Evolutionary conservation across 2,329 filamentous ascomycete species (phyloP).

Genomic region (Hysterium pulicare): DNA sequence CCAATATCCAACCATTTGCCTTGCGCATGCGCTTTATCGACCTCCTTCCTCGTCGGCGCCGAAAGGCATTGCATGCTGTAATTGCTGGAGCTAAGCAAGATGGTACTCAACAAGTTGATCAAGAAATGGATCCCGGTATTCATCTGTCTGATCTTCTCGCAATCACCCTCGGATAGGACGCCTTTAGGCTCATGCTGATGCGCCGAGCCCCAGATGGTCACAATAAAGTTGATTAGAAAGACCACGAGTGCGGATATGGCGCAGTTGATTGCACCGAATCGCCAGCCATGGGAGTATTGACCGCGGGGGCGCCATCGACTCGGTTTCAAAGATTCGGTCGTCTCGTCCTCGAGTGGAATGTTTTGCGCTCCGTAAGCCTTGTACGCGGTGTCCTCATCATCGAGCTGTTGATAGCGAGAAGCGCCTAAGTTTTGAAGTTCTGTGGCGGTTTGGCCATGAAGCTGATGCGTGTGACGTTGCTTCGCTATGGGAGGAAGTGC

Average conservation of each 20-base stretch:
- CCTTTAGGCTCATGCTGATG: constrained; percentile 1
- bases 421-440: not conserved
- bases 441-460: too few relatives aligned
- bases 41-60: constrained; percentile 49
- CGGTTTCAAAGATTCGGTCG: too few relatives aligned
- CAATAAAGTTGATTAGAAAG: constrained; percentile 13
- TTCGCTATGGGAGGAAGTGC: too few relatives aligned
- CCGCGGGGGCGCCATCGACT: too few relatives aligned
- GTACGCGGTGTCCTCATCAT: not conserved
- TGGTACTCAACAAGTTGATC: constrained; percentile 48
- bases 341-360: too few relatives aligned
- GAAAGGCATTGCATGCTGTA: constrained; percentile 52
- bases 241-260: constrained; percentile 10
- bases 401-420: not conserved
- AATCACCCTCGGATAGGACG: constrained; percentile 18
- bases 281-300: constrained; percentile 6
- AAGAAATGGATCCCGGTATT: constrained; percentile 40
- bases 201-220: constrained; percentile 11
- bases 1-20: constrained; percentile 42
- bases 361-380: not conserved
- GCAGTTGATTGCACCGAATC: constrained; percentile 14
- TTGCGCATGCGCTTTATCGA: constrained; percentile 46
- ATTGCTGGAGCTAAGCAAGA: constrained; percentile 47
- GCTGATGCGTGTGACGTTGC: too few relatives aligned
- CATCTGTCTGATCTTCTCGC: constrained; percentile 7